phyloP scores from a whole-genome alignment of 1,139 yeast genomes.

The Geotrichum cucujoidarum region DNA sequence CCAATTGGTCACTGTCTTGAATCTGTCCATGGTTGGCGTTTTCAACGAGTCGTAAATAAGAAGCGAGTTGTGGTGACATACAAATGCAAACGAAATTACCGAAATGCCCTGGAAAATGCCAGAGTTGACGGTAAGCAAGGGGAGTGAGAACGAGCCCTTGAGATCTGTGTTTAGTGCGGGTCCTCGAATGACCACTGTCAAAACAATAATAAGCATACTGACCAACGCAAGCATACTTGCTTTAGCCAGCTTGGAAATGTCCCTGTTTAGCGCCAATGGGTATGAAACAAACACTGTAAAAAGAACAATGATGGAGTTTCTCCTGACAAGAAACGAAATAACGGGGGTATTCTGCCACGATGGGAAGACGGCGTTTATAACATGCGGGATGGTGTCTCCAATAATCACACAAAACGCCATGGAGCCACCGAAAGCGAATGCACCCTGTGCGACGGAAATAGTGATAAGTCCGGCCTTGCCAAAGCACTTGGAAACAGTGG shows the following conservation, averaged over 20 bases:
- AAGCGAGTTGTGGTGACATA: slow-evolving; percentile 90
- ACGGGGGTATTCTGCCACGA: slow-evolving; percentile 40
- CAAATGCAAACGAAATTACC: slow-evolving; percentile 88
- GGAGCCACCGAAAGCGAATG: slow-evolving; percentile 92
- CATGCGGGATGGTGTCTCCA: slow-evolving; percentile 94
- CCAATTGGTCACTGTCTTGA: slow-evolving; percentile 72
- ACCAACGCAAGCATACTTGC: slow-evolving; percentile 83
- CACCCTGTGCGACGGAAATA: slow-evolving; percentile 70
- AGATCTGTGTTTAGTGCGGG: slow-evolving; percentile 46
- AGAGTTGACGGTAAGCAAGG: slow-evolving; percentile 54
- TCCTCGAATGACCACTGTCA: slow-evolving; percentile 68
- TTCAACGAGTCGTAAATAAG: slow-evolving; percentile 80
- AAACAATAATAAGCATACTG: slow-evolving; percentile 75
- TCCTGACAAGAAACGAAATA: slow-evolving; percentile 50
- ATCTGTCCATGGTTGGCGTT: slow-evolving; percentile 69
- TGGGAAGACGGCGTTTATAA: slow-evolving; percentile 64
- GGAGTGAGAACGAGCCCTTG: slow-evolving; percentile 45
- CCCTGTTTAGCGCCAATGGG: slow-evolving; percentile 75
- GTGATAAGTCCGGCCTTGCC: slow-evolving; percentile 67
- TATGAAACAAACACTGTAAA: slow-evolving; percentile 71
- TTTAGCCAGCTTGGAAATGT: slow-evolving; percentile 80
- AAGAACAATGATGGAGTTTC: slow-evolving; percentile 64
- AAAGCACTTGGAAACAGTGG: slow-evolving; percentile 73
- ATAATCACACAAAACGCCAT: slow-evolving; percentile 92
- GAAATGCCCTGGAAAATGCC: slow-evolving; percentile 83